Evolutionary conservation across 805 yeast genomes (phyloP).

Genomic region (Candida alai): DNA sequence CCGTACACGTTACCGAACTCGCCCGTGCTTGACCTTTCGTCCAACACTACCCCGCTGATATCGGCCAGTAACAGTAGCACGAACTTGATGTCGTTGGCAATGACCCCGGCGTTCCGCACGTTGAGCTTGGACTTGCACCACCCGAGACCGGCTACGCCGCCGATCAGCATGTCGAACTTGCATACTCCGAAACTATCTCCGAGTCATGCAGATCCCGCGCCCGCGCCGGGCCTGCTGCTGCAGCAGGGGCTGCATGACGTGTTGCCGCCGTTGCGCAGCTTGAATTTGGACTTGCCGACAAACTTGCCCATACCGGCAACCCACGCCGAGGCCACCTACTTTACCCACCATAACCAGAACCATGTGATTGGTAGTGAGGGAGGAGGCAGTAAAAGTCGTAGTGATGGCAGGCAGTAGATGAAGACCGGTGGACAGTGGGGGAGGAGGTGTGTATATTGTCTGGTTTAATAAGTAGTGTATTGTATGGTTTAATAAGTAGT

Average conservation of each 20-base stretch:
- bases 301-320: slow-evolving; percentile 28
- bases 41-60: slow-evolving; percentile 37
- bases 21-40: slow-evolving; percentile 38
- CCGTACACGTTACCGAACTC: slow-evolving; percentile 42
- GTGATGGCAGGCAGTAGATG: no score
- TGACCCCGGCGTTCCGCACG: slow-evolving; percentile 20
- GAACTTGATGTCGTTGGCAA: slow-evolving; percentile 33
- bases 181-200: slow-evolving; percentile 32
- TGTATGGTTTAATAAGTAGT: no score
- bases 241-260: slow-evolving; percentile 3
- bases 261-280: slow-evolving; percentile 49
- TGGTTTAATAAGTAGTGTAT: no score
- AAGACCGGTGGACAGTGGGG: no score
- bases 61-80: slow-evolving; percentile 41
- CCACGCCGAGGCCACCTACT: slow-evolving; percentile 6
- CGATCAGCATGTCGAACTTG: slow-evolving; percentile 10
- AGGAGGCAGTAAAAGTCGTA: no score
- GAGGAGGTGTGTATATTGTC: no score
- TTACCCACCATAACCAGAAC: slow-evolving; percentile 6
- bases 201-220: slow-evolving; percentile 7
- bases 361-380: slow-evolving; percentile 3
- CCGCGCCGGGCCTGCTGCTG: slow-evolving; percentile 9
- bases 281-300: slow-evolving; percentile 48
- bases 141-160: slow-evolving; percentile 13
- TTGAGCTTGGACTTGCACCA: slow-evolving; percentile 9